Conservation (phyloP, 352 stramenopile species). For the Phytophthora agathidicida region DNA sequence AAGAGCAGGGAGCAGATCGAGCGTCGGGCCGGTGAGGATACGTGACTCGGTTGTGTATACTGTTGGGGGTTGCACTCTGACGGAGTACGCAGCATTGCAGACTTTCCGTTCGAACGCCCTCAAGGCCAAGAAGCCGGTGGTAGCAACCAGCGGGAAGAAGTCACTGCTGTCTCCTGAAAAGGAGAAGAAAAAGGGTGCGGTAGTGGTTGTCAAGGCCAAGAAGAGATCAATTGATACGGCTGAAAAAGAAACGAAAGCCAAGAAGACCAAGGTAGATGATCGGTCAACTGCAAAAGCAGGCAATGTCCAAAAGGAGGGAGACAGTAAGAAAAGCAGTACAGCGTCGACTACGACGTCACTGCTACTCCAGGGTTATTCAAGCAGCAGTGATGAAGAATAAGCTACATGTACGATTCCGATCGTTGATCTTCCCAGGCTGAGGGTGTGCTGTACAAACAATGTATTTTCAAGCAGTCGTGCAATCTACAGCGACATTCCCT, state of each 20-base stretch:
- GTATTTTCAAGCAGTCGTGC: slow-evolving; percentile 22
- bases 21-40: slow-evolving; percentile 41
- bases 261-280: slow-evolving; percentile 21
- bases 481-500: slow-evolving; percentile 34
- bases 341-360: slow-evolving; percentile 4
- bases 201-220: slow-evolving; percentile 63
- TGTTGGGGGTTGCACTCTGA: neutral
- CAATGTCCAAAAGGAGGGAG: neutral
- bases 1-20: slow-evolving; percentile 38
- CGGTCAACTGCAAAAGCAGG: neutral
- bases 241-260: slow-evolving; percentile 21
- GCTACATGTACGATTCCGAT: too few relatives aligned
- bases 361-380: slow-evolving; percentile 64
- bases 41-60: neutral
- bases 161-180: slow-evolving; percentile 9
- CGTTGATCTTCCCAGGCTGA: too few relatives aligned
- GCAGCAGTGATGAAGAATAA: slow-evolving; percentile 45
- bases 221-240: slow-evolving; percentile 34
- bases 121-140: slow-evolving; percentile 33
- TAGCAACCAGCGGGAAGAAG: slow-evolving; percentile 18
- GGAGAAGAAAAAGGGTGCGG: too few relatives aligned
- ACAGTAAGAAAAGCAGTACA: neutral
- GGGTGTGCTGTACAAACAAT: slow-evolving; percentile 26
- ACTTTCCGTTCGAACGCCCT: slow-evolving; percentile 68
- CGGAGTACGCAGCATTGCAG: slow-evolving; percentile 47